phyloP scores from a whole-genome alignment of 768 basidiomycete genomes.

The Calvatia gigantea region DNA sequence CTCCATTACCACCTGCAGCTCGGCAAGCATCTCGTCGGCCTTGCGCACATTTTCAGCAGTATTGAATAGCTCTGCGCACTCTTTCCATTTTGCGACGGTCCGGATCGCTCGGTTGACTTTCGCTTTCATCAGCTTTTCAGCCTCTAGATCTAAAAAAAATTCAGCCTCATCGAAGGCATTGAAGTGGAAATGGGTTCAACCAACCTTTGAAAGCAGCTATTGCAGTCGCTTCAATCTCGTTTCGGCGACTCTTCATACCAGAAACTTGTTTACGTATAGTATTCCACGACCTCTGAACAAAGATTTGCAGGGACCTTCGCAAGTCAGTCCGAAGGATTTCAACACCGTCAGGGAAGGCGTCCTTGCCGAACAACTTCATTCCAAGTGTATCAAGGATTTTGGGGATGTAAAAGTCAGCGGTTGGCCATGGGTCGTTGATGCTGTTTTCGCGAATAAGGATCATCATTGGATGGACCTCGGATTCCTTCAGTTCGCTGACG shows the following conservation, averaged over 20 bases:
- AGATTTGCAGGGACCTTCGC: background rate
- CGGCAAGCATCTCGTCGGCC: background rate
- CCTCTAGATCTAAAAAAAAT: background rate
- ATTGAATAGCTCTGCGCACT: background rate
- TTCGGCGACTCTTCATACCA: background rate
- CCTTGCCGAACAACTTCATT: constrained; percentile 3
- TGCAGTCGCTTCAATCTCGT: background rate
- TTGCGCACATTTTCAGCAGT: background rate
- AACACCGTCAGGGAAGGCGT: background rate
- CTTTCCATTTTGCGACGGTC: constrained; percentile 2
- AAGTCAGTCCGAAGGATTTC: background rate
- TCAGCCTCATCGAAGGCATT: background rate
- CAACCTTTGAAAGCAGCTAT: background rate
- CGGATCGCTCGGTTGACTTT: background rate
- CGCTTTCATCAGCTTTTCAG: background rate
- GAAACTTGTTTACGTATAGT: background rate
- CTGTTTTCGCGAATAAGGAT: constrained; percentile 1
- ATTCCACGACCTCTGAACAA: constrained; percentile 2
- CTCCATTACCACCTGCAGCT: background rate
- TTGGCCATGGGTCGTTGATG: background rate
- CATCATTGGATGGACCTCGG: constrained; percentile 13
- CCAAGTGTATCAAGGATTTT: background rate
- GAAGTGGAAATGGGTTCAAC: no score
- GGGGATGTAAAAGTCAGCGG: background rate
- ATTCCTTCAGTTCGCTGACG: constrained; percentile 7